Conservation (phyloP, 257 asterid species). For the Paulownia fortunei region DNA sequence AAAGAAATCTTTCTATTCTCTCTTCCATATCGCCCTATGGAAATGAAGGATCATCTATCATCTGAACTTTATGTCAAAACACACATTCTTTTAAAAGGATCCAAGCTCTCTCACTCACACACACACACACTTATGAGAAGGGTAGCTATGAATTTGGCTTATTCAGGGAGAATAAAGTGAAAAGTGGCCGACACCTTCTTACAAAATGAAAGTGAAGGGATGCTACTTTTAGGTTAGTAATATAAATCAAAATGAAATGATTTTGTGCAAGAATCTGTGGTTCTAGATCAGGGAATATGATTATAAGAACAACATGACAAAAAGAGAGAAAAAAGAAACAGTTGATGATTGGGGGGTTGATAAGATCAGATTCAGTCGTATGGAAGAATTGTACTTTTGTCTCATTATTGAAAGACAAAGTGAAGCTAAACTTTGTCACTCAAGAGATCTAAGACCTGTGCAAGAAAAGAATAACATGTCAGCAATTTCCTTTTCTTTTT, state of each 20-base stretch:
- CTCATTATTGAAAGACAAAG: conserved; percentile 75
- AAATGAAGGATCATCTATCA: conserved; percentile 31
- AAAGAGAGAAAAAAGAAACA: conserved; percentile 21
- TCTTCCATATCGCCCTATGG: conserved; percentile 17
- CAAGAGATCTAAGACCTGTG: conserved; percentile 69
- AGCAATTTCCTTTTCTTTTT: conserved; percentile 36
- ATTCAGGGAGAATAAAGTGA: conserved; percentile 90
- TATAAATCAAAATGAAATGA: conserved; percentile 32
- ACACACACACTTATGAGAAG: background rate
- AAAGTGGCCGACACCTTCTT: conserved; percentile 80
- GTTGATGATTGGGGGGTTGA: conserved; percentile 43
- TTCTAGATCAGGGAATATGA: conserved; percentile 42
- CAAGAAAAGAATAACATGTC: conserved; percentile 89
- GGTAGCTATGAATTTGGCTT: conserved; percentile 36
- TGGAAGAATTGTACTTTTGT: conserved; percentile 72
- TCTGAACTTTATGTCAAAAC: conserved; percentile 28
- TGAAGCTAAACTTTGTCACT: conserved; percentile 59
- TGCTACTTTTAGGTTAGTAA: conserved; percentile 46
- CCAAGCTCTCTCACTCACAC: background rate
- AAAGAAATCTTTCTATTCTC: conserved; percentile 40
- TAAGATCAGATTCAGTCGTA: conserved; percentile 56
- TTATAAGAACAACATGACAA: conserved; percentile 24
- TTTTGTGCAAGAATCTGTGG: conserved; percentile 50
- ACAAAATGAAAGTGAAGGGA: conserved; percentile 67
- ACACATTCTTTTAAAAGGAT: conserved; percentile 25